Evolutionary conservation across 331 rosid species (phyloP).

Genomic region (Acacia concinna): DNA sequence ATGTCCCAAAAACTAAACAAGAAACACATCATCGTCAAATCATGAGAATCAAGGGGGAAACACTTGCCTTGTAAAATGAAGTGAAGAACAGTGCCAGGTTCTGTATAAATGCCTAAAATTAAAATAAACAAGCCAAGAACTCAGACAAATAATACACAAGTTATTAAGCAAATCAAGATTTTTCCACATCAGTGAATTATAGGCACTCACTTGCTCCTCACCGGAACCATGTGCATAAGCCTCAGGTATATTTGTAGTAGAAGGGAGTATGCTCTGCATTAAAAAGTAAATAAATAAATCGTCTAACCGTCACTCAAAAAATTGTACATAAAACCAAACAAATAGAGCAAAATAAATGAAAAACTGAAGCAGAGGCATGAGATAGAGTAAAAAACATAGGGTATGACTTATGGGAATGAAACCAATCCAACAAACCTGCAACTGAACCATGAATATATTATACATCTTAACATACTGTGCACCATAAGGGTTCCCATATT

Average conservation of each 20-base stretch:
- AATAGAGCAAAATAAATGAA: not conserved
- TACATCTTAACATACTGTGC: constrained; percentile 85
- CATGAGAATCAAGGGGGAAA: not conserved
- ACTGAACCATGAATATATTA: constrained; percentile 79
- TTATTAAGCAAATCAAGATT: constrained; percentile 15
- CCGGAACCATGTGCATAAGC: constrained; percentile 83
- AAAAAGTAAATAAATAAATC: not conserved
- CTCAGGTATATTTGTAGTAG: constrained; percentile 80
- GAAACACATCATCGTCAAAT: not conserved
- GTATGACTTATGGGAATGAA: not conserved
- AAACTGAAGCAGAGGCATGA: not conserved
- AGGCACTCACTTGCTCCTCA: constrained; percentile 79
- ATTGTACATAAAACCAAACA: not conserved
- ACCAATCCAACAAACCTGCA: constrained; percentile 64
- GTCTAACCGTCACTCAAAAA: constrained; percentile 18
- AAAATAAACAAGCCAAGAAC: not conserved
- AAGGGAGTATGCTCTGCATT: constrained; percentile 68
- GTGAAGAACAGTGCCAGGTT: constrained; percentile 93
- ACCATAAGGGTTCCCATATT: constrained; percentile 77
- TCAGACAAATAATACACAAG: constrained; percentile 17
- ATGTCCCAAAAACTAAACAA: not conserved
- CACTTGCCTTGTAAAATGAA: constrained; percentile 76
- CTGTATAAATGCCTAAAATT: constrained; percentile 81
- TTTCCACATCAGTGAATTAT: not conserved
- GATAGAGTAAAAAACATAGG: not conserved